Evolutionary conservation across 352 stramenopile species (phyloP), one percentile per base, ranked within the genome.

Genomic region (Phytophthora agathidicida): DNA sequence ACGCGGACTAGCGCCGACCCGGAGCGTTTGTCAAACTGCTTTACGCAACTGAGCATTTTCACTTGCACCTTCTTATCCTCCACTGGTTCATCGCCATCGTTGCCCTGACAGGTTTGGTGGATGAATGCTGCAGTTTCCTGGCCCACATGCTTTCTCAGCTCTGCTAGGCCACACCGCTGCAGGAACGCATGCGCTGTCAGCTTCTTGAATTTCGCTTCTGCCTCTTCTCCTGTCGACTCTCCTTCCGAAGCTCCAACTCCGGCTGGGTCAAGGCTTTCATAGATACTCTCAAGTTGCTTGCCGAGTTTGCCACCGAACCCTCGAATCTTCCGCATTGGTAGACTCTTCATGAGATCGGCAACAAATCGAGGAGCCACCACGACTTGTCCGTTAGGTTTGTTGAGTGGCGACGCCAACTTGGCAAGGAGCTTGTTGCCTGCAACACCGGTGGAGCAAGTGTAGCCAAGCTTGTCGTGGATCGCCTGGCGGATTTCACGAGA

Each of bases 301-400:
- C 86, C 86, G 10, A 94, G 74, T 38, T 94, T 94, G 1, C 86
- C 86, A 1, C 86, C 86, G 24, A 94, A 68, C 0, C 86, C 83
- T 26, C 80, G 83, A 23, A 94, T 67, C 32, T 92, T 92, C 24
- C 79, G 79, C 41, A 94, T 63, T 3, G 80, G 83, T 16, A 88
- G 86, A 38, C 73, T 78, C 48, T 89, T 72, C 83, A 94, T 90
- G 9, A 94, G 51, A 10, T 65, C 30, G 1, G 37, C 45, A 9
- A 92, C 70, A 53, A 89, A 94, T 2, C 86, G 80, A 30, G 77
- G 69, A 5, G 81, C 65, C 11, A 94, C 57, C 8, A 94, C 77
- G 20, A 81, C 84, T 73, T 94, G 86, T 0, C 86, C 86, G 24
- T 89, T 80, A 5, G 86, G 86, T 37, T 94, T 94, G 58, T 94